Evolutionary conservation across 2,329 filamentous ascomycete species (phyloP), one percentile per base, ranked within the genome.

Genomic region (Talaromyces sp.): DNA sequence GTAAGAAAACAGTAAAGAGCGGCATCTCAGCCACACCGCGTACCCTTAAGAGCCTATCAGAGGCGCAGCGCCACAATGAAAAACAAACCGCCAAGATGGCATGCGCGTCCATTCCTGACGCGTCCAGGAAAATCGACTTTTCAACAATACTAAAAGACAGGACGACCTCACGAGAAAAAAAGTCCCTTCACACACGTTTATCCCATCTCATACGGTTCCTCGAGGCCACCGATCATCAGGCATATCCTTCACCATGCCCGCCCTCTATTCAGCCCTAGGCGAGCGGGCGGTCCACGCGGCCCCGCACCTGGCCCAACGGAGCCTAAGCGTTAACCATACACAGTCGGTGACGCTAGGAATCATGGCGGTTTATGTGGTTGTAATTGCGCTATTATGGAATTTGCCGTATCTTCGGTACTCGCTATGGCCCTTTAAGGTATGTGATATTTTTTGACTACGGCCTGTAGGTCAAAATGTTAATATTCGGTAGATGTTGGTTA

Each of bases 381-480:
- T 81, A 42, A 92, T 92, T 59, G 88, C 87, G 4, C 77, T 92
- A 37, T 76, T 92, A 3, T 92, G 89, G 89, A 91, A 91, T 72
- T 70, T 91, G 1, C 89, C 89, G 1, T 90, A 90, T 70, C 73
- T 92, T n/a, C 80, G 83, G 51, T 87, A 84, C 80, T 79, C 87
- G 1, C 75, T 92, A 32, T 92, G 88, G 88, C 89, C 89, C 3
- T 91, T 92, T 77, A 92, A 92, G 76, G 86, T 88, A 68, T 59
- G 68, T 55, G 29, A 37, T 27, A 17, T 16, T 3, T 16, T n/a
- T 3, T 17, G 24, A 46, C 30, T n/a, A 4, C n/a, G 17, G 4
- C 3, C 40, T 17, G 24, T 27, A 5, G 24, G 24, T 27, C 9
- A 27, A 27, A 4, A 27, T 27, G 24, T 4, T n/a, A 27, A 27